phyloP scores from a whole-genome alignment of 495 filamentous ascomycete genomes.

The Trypethelium eluteriae region DNA sequence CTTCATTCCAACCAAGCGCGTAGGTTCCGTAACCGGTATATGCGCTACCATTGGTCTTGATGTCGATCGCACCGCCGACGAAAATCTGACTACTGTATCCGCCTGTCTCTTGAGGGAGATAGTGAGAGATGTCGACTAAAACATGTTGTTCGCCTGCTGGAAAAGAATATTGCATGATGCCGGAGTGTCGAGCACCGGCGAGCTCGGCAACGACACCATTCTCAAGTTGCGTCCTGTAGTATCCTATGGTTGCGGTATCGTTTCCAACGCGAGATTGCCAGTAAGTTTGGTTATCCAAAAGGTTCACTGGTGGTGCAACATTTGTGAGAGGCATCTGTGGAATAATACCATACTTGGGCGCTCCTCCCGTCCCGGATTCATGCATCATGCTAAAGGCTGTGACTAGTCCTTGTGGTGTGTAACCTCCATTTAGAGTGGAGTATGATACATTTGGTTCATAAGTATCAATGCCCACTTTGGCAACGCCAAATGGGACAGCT shows the following conservation, averaged over 20 bases:
- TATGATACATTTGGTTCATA: constrained; percentile 30
- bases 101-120: constrained; percentile 28
- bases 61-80: constrained; percentile 28
- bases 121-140: constrained; percentile 33
- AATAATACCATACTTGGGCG: constrained; percentile 34
- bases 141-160: constrained; percentile 27
- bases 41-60: constrained; percentile 21
- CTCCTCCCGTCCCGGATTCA: constrained; percentile 34
- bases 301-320: constrained; percentile 23
- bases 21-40: constrained; percentile 31
- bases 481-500: constrained; percentile 33
- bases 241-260: constrained; percentile 32
- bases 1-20: constrained; percentile 27
- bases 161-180: constrained; percentile 30
- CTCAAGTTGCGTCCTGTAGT: constrained; percentile 29
- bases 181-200: constrained; percentile 26
- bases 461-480: constrained; percentile 35
- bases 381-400: constrained; percentile 34
- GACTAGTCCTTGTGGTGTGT: constrained; percentile 31
- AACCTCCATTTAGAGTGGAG: constrained; percentile 33
- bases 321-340: constrained; percentile 32
- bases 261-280: constrained; percentile 29
- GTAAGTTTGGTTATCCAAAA: constrained; percentile 35
- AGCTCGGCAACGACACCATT: constrained; percentile 30
- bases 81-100: constrained; percentile 30